phyloP scores from a whole-genome alignment of 1,284 basidiomycete species.

The Salmacisia buchloeana region DNA sequence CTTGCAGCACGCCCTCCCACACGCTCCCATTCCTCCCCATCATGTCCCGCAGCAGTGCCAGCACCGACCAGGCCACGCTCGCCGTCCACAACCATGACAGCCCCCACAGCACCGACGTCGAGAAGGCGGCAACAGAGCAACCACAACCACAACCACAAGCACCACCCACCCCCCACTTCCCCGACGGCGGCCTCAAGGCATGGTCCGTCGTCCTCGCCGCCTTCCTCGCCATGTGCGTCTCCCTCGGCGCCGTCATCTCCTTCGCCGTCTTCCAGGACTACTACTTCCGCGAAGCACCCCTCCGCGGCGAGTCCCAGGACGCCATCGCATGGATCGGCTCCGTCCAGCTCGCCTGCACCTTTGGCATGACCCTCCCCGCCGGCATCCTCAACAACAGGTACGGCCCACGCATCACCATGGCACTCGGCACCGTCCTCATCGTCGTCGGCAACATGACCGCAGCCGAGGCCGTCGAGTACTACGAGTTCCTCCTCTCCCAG shows the following conservation, averaged over 20 bases:
- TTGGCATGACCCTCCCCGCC: conserved; percentile 3
- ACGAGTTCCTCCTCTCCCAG: conserved; percentile 6
- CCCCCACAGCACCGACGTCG: not conserved
- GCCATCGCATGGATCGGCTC: conserved; percentile 12
- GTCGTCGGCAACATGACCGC: conserved; percentile 6
- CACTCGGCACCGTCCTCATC: conserved; percentile 6
- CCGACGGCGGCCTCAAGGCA: conserved; percentile 8
- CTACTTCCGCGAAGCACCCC: not conserved
- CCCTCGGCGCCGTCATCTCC: conserved; percentile 5
- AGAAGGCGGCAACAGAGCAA: not conserved
- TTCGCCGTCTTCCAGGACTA: conserved; percentile 9
- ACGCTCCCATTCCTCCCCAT: too few species aligned
- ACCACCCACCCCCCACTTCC: not conserved
- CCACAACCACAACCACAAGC: not conserved
- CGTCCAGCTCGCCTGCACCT: conserved; percentile 7
- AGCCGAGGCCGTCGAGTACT: not conserved
- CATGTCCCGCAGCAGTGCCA: not conserved
- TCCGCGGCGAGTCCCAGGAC: not conserved
- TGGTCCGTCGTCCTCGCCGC: conserved; percentile 9
- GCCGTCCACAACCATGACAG: not conserved
- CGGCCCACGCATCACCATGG: not conserved
- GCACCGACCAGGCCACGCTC: not conserved
- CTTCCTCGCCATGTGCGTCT: not conserved
- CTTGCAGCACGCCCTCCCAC: too few species aligned
- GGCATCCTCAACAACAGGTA: conserved; percentile 1